These are phyloP conservation scores for Botryosphaeria agaves DNA, from an alignment of 2,329 filamentous ascomycete genomes.

Conservation along the genomic window DNA sequence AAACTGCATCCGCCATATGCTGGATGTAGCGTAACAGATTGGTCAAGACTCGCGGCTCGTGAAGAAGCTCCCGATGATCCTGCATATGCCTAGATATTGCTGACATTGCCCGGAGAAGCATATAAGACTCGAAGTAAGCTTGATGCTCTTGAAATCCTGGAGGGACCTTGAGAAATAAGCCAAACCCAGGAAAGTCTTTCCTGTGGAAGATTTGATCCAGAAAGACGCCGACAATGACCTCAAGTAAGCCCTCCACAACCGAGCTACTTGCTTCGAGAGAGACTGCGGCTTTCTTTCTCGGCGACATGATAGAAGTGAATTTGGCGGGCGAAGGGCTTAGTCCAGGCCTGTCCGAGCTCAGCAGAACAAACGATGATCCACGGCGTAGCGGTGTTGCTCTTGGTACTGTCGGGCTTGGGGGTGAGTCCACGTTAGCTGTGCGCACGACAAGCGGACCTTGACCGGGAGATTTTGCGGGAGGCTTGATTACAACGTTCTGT, in stretches of 20 bases:
- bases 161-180: conserved; percentile 71
- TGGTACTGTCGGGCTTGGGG: too few relatives aligned
- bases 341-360: conserved; percentile 52
- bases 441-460: conserved; percentile 50
- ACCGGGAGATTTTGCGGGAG: conserved; percentile 44
- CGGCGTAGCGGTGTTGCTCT: conserved; percentile 42
- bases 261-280: conserved; percentile 42
- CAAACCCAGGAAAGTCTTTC: conserved; percentile 83
- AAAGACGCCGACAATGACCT: conserved; percentile 65
- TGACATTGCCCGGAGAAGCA: conserved; percentile 58
- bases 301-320: conserved; percentile 42
- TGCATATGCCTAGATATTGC: conserved; percentile 55
- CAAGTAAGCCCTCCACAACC: conserved; percentile 58
- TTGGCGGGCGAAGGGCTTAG: conserved; percentile 41
- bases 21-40: conserved; percentile 69
- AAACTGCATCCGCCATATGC: conserved; percentile 78
- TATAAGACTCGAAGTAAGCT: conserved; percentile 84
- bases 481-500: conserved; percentile 67
- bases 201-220: conserved; percentile 69
- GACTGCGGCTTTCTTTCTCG: conserved; percentile 31
- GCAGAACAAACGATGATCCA: conserved; percentile 79
- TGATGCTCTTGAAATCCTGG: conserved; percentile 90
- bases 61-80: conserved; percentile 51
- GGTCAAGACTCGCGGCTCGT: conserved; percentile 67
- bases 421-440: too few relatives aligned